Evolutionary conservation across 2,329 filamentous ascomycete species (phyloP), one percentile per base, ranked within the genome.

Genomic region (Aspergillus texensis): DNA sequence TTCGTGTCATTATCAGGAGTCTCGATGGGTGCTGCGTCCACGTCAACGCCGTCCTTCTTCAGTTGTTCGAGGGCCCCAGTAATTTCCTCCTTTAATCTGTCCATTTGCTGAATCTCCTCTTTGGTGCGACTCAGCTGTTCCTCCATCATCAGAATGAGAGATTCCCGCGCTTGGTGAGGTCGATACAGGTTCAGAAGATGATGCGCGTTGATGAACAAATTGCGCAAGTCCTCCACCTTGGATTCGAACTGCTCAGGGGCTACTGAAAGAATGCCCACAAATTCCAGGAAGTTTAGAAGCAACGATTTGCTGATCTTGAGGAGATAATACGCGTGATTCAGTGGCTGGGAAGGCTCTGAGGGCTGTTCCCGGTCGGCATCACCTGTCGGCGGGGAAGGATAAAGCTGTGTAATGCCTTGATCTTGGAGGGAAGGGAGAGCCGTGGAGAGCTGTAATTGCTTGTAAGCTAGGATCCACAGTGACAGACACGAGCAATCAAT

Each of bases 161-260:
- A 93, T 80, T 97, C 94, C 52, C 94, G 83, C 28, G 94, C 93
- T 80, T 98, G 94, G 75, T 97, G 94, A 11, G 94, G 94, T 36
- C 94, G 86, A 79, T 97, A 98, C 77, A 96, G 90, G 77, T 99
- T 99, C 68, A 98, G 88, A 60, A 97, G 85, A 73, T 96, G 92
- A 78, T 97, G 93, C 73, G 96, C 91, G 77, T 98, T 98, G 77
- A 94, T 89, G 67, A 96, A 90, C 32, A 98, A 81, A 19, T 90
- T 93, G 71, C 91, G 86, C 36, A 99, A 79, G 76, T 98, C 91
- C 52, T 88, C 83, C 53, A 94, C 84, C 75, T 96, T 96, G 48
- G 88, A 84, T 30, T 86, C 82, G 58, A 88, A 90, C 75, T 90
- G 81, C 50, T 85, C 83, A 0, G 92, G 91, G 53, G 89, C 85